phyloP scores from a whole-genome alignment of 169 alveolate species.

The Cryptosporidium sp. region DNA sequence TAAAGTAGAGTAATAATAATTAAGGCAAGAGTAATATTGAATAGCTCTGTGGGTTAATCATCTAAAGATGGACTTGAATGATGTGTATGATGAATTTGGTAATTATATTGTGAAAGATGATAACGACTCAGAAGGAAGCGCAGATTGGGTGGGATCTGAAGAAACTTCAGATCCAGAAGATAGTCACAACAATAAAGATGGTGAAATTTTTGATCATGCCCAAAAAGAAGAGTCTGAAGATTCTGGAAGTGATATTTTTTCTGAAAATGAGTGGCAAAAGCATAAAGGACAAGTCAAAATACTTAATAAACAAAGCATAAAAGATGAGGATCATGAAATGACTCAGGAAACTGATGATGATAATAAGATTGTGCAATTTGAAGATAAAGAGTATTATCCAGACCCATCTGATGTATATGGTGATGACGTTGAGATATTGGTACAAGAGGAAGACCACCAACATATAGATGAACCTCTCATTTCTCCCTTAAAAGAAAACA shows the following conservation, averaged over 20 bases:
- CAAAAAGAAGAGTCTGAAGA: conserved; percentile 84
- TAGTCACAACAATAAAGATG: conserved; percentile 63
- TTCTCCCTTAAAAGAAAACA: conserved; percentile 92
- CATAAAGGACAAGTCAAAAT: neutral
- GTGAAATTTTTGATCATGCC: conserved; percentile 83
- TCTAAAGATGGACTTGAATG: conserved; percentile 74
- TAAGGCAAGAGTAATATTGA: neutral
- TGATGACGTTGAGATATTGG: conserved; percentile 90
- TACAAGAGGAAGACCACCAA: conserved; percentile 98
- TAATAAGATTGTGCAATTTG: conserved; percentile 86
- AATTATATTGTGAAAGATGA: conserved; percentile 94
- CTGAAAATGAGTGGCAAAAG: conserved; percentile 49
- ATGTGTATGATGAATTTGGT: conserved; percentile 99
- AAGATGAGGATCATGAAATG: conserved; percentile 40
- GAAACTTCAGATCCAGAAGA: conserved; percentile 34
- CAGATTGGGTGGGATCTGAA: conserved; percentile 63
- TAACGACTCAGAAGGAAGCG: conserved; percentile 81
- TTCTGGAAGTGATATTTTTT: conserved; percentile 78
- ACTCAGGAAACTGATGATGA: conserved; percentile 78
- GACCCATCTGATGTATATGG: conserved; percentile 93
- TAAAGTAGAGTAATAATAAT: neutral
- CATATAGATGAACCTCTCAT: conserved; percentile 98
- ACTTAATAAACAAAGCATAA: neutral
- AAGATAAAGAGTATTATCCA: conserved; percentile 94
- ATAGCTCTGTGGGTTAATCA: neutral